Evolutionary conservation across 331 rosid genomes (phyloP), one percentile per base, ranked within the genome.

Genomic region (Quercus tomentella): DNA sequence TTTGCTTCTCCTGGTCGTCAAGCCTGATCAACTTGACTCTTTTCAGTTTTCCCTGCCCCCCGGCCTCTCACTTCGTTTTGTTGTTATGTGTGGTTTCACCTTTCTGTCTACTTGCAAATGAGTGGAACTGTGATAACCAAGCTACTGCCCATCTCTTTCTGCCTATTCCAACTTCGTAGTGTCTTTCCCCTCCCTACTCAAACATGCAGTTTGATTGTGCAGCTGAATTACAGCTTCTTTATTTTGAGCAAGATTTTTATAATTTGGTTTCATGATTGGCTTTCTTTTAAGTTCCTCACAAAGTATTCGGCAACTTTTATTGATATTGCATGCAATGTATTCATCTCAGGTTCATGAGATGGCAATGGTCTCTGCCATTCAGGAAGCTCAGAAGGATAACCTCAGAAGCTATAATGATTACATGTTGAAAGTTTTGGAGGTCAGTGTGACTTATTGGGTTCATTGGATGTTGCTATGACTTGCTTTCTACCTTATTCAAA

Each of bases 331-430:
- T 14, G 33, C 15, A 15, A 14, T 54, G 20, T 56, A 74, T 62
- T 72, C 73, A 21, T 81, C 49, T 21, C 81, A 96, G 99, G 99
- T 93, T 85, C 99, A 91, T 86, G 98, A 96, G 84, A 93, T 93
- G 98, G 92, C 99, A 74, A 93, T 93, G 97, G 92, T 96, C 76
- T 96, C 98, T 17, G 97, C 99, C 37, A 87, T 93, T 75, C 99
- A 96, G 85, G 99, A 96, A 84, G 96, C 99, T 70, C 99, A 96
- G 76, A 96, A 93, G 89, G 97, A 96, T 86, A 96, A 96, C 65
- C 96, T 91, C 68, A 90, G 92, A 84, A 93, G 92, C 89, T 96
- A 91, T 80, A 90, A 89, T 88, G 98, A 93, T 82, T 90, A 93
- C 76, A 93, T 93, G 98, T 84, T 96, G 91, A 96, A 90, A 82